Base-by-base conservation (phyloP, 2,329 filamentous ascomycete species). In the Exophiala phaeomuriformis region DNA sequence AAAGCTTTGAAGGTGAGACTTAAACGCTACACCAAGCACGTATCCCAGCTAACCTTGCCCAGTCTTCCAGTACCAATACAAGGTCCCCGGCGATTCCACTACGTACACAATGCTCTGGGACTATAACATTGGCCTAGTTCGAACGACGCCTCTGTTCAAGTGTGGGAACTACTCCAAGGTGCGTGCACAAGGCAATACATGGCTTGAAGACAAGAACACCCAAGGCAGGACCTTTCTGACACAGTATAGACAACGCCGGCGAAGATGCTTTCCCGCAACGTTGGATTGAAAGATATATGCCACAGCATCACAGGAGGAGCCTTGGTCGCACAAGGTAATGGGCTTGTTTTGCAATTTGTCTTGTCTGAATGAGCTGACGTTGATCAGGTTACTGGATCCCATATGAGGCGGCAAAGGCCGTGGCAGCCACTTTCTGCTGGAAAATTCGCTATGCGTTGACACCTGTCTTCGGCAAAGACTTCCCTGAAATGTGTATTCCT, bases 91-190 rank as follows among this genome's bases (percentile, higher is more conserved):
- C 7, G 80, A 86, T 43, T 78, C 84, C 1, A 78, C 76, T 58
- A 76, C 80, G 49, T 90, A 86, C 67, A 81, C 80, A 0, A 83
- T 97, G 56, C 90, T 96, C 81, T 98, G 93, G 93, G 93, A 98
- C 69, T 96, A 96, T 73, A 91, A 94, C 64, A 82, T 91, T 57
- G 93, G 93, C 5, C 83, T 97, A 31, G 90, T 97, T 58, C 84
- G 91, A 57, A 94, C 95, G 70, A 96, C 90, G 1, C 86, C 90
- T 30, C 88, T 97, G 67, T 97, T 97, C 78, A 95, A 95, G 69
- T 90, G 87, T 61, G 85, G 84, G 67, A 83, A 85, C 59, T 91
- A 91, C 66, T 80, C 85, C 60, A 98, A 98, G 82, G 91, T 90
- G 67, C 66, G 75, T 64, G 36, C 33, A 2, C 28, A 12, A 19